These are phyloP conservation scores for Dactylorhiza incarnata DNA, from an alignment of 106 monocot genomes.

Conservation along the genomic window DNA sequence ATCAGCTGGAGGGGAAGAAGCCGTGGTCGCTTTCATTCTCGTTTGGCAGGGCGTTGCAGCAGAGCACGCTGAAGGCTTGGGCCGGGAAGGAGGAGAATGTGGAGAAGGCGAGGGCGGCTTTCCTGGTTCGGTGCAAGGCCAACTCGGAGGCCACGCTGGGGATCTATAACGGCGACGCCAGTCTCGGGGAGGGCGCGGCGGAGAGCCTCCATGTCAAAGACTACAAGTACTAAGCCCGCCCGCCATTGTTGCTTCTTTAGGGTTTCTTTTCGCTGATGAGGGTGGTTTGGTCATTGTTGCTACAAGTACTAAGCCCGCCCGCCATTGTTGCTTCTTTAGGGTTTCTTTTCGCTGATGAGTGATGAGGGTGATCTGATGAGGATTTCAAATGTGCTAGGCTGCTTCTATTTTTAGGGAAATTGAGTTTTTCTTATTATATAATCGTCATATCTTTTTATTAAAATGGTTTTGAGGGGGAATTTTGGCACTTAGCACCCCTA, in stretches of 20 bases:
- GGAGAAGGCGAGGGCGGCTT: constrained; percentile 36
- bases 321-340: too few relatives aligned
- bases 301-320: too few relatives aligned
- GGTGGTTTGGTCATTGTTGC: constrained; percentile 2
- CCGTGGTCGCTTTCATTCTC: constrained; percentile 41
- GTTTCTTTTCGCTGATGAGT: too few relatives aligned
- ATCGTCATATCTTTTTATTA: too few relatives aligned
- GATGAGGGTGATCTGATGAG: too few relatives aligned
- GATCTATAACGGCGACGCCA: constrained; percentile 37
- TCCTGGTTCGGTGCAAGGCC: constrained; percentile 33
- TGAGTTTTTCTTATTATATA: too few relatives aligned
- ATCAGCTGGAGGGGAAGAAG: constrained; percentile 38
- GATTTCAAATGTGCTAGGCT: too few relatives aligned
- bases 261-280: neutral
- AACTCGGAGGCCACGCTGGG: constrained; percentile 43
- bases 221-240: constrained; percentile 22
- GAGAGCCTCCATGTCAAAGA: constrained; percentile 47
- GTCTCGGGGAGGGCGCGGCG: constrained; percentile 23
- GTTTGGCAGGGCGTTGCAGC: constrained; percentile 37
- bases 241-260: neutral
- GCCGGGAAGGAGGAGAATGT: constrained; percentile 36
- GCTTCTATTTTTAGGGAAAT: too few relatives aligned
- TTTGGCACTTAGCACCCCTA: too few relatives aligned
- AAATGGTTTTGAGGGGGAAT: too few relatives aligned
- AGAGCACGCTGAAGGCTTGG: constrained; percentile 49